phyloP scores from a whole-genome alignment of 331 rosid genomes.

The Erythrophleum ivorense region DNA sequence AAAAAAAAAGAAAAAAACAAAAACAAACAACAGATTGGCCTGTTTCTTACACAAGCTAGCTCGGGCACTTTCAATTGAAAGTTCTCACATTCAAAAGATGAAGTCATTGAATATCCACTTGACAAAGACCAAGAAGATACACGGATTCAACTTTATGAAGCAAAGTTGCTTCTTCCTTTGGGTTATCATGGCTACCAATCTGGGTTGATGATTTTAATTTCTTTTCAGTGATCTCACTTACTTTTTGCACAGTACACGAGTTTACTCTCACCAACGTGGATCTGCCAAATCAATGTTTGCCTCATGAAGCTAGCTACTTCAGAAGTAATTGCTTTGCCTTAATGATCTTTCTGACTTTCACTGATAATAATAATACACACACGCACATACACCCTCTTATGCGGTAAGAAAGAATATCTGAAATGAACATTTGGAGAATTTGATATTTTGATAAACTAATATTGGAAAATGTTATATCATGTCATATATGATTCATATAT shows the following conservation, averaged over 20 bases:
- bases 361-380: too few relatives aligned
- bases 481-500: too few relatives aligned
- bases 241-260: background rate
- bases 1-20: too few relatives aligned
- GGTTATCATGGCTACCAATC: background rate
- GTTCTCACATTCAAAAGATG: background rate
- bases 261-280: background rate
- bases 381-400: too few relatives aligned
- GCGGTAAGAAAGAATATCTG: too few relatives aligned
- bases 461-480: too few relatives aligned
- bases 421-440: too few relatives aligned
- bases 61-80: background rate
- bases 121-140: background rate
- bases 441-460: too few relatives aligned
- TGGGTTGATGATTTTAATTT: background rate
- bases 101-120: background rate
- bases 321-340: background rate
- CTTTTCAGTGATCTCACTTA: background rate
- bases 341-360: too few relatives aligned
- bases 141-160: constrained; percentile 6
- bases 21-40: background rate
- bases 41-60: background rate
- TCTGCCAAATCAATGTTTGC: background rate
- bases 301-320: background rate
- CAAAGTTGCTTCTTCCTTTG: background rate